phyloP scores from a whole-genome alignment of 2,329 filamentous ascomycete genomes.

The Trichophyton benhamiae region DNA sequence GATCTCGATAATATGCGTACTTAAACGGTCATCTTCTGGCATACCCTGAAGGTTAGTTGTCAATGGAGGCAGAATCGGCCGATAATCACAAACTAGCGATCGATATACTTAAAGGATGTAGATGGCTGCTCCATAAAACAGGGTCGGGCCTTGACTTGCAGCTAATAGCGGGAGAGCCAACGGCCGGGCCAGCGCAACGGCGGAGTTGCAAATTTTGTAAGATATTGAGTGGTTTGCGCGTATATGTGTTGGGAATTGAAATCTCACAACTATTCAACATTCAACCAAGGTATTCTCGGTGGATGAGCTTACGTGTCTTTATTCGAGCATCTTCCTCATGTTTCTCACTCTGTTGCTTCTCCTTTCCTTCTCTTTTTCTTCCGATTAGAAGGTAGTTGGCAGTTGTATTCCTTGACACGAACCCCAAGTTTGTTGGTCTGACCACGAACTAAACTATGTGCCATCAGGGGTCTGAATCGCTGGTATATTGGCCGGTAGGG shows the following conservation, averaged over 20 bases:
- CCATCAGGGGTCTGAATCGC: neutral
- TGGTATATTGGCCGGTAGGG: neutral
- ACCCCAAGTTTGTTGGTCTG: neutral
- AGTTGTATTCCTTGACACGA: neutral
- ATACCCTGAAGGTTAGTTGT: neutral
- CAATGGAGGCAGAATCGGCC: neutral
- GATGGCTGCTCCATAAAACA: neutral
- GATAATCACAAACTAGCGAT: neutral
- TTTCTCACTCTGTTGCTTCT: neutral
- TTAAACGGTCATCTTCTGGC: neutral
- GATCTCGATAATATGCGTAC: neutral
- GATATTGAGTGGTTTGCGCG: neutral
- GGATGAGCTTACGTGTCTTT: neutral
- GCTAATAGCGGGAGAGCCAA: neutral
- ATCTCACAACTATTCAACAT: neutral
- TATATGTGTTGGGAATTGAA: neutral
- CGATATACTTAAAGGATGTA: neutral
- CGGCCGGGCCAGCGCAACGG: neutral
- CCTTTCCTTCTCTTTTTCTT: neutral
- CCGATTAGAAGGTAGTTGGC: neutral
- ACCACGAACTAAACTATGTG: neutral
- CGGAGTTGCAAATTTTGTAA: conserved; percentile 1
- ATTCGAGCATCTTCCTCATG: too few relatives aligned
- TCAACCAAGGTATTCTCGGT: neutral
- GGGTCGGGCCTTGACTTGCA: neutral